Percentiles rank a stretch among this genome's conserved stretches.
Conservation (phyloP, 2,329 filamentous ascomycete species). For the Colletotrichum sp. region DNA sequence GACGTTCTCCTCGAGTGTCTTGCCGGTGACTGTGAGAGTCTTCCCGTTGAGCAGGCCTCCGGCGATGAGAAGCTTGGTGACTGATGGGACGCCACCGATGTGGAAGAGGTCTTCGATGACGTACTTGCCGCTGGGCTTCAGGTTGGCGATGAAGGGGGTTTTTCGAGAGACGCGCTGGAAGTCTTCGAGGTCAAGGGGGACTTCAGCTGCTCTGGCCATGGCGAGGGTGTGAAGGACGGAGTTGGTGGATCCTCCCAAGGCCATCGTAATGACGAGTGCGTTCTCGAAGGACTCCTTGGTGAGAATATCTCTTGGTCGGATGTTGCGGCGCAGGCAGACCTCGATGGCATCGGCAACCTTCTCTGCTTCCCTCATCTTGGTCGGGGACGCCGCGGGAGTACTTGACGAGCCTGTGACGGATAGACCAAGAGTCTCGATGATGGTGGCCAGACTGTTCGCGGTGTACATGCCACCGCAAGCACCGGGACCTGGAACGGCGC, state of each 20-base stretch:
- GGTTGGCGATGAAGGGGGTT: slow-evolving; percentile 84
- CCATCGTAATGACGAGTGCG: slow-evolving; percentile 88
- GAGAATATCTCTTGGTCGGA: slow-evolving; percentile 79
- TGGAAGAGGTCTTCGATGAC: slow-evolving; percentile 89
- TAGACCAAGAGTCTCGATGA: slow-evolving; percentile 87
- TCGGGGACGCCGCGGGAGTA: slow-evolving; percentile 78
- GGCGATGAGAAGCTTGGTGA: slow-evolving; percentile 84
- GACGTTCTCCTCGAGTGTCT: slow-evolving; percentile 83
- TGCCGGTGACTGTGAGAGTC: slow-evolving; percentile 83
- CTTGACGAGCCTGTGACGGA: slow-evolving; percentile 84
- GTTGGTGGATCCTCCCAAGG: slow-evolving; percentile 86
- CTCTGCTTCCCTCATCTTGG: slow-evolving; percentile 86
- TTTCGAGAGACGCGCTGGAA: slow-evolving; percentile 81
- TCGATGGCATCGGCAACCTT: slow-evolving; percentile 81
- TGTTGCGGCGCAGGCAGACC: slow-evolving; percentile 80
- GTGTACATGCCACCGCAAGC: slow-evolving; percentile 91
- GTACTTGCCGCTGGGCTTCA: slow-evolving; percentile 83
- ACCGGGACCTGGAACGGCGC: slow-evolving; percentile 71
- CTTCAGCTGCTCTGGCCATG: slow-evolving; percentile 85
- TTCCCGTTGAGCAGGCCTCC: slow-evolving; percentile 76
- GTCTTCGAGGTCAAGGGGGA: slow-evolving; percentile 80
- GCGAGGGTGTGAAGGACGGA: slow-evolving; percentile 88
- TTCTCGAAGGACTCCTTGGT: slow-evolving; percentile 86
- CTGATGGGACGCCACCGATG: slow-evolving; percentile 83
- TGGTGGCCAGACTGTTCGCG: slow-evolving; percentile 91